Base-by-base conservation (phyloP, 495 filamentous ascomycete species). In the Penicillium tannophilum region DNA sequence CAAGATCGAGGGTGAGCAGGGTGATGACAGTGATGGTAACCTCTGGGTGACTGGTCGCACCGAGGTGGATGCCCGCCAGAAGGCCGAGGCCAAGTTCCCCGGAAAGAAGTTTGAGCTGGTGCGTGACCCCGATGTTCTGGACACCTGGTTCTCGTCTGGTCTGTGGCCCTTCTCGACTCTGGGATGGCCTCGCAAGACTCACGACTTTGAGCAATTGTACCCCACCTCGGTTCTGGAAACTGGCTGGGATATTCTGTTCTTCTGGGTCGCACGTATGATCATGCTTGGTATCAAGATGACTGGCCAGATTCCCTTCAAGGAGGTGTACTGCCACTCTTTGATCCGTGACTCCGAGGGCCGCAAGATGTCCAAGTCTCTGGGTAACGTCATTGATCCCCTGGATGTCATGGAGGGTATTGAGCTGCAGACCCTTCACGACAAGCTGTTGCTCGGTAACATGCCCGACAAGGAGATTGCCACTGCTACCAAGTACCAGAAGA, bases 261-360 rank as follows among this genome's bases (percentile, higher is more conserved):
- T 92, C 84, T 93, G 90, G 90, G 86, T 92, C 54, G 86, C 83
- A 17, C 75, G 90, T 51, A 93, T 93, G 90, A 88, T 93, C 66
- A 89, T 93, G 84, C 79, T 93, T 51, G 80, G 82, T 62, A 74
- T 92, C 36, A 90, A 92, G 72, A 73, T 93, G 72, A 91, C 88
- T 11, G 88, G 88, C 30, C 76, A 91, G 70, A 77, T 92, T 49
- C 89, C 89, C 0, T 92, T 92, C 76, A 83, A 74, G 43, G 89
- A 91, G 73, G 88, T 92, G 11, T 91, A 88, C 78, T 92, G 89
- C 62, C 90, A 93, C 71, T 81, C 79, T 19, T 75, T 92, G 28
- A 85, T 93, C 55, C 82, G 90, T 63, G 90, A 92, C 69, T 86
- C 82, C 6, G 89, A 92, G 51, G 89, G 89, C 44, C 80, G 90